phyloP scores from a whole-genome alignment of 129 eudicot species.

The Chrysanthemum lavandulifolium region DNA sequence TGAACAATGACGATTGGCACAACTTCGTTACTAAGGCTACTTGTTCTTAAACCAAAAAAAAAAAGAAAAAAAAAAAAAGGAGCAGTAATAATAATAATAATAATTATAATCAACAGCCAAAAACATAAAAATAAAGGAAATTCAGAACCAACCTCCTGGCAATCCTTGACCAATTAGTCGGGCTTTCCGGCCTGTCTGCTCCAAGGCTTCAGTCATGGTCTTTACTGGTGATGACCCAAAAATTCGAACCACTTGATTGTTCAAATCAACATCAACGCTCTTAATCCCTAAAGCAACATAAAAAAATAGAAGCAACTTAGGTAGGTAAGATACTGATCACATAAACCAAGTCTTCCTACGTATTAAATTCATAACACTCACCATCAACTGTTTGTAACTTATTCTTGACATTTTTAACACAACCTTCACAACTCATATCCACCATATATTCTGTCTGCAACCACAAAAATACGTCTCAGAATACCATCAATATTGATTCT shows the following conservation, averaged over 20 bases:
- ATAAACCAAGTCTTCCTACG: neutral
- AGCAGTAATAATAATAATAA: no score
- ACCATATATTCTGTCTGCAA: conserved; percentile 96
- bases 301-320: neutral
- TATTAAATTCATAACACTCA: conserved; percentile 21
- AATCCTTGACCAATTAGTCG: conserved; percentile 88
- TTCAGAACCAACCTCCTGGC: conserved; percentile 72
- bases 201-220: conserved; percentile 83
- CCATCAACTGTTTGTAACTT: conserved; percentile 72
- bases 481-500: neutral
- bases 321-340: neutral
- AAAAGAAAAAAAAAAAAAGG: neutral
- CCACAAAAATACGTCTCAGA: conserved; percentile 19
- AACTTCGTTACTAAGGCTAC: neutral
- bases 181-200: conserved; percentile 85
- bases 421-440: conserved; percentile 93
- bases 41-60: neutral
- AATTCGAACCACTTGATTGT: conserved; percentile 91
- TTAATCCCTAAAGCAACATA: conserved; percentile 54
- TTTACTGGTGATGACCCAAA: conserved; percentile 88
- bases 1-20: neutral
- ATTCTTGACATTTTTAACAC: conserved; percentile 80
- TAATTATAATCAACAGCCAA: neutral
- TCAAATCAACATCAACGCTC: conserved; percentile 78
- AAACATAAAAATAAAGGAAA: neutral